Conservation (phyloP, 495 filamentous ascomycete genomes). For the Aspergillus coremiiformis region DNA sequence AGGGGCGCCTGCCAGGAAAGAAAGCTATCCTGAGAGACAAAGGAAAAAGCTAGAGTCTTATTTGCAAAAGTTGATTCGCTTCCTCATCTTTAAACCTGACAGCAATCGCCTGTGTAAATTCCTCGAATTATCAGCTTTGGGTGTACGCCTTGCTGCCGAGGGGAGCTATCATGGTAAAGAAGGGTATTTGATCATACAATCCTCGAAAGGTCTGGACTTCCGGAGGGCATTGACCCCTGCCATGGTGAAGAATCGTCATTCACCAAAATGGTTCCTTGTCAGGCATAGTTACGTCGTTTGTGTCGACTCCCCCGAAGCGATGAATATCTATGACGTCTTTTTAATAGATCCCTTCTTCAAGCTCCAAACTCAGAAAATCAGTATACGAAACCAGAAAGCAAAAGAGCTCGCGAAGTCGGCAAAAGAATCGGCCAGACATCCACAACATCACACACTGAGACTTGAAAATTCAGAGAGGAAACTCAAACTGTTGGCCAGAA, state of each 20-base stretch:
- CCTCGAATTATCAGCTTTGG: constrained; percentile 87
- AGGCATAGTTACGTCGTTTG: constrained; percentile 95
- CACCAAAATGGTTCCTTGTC: constrained; percentile 96
- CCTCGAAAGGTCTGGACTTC: constrained; percentile 85
- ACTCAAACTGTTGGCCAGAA: constrained; percentile 84
- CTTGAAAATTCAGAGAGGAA: constrained; percentile 82
- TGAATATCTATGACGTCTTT: constrained; percentile 99
- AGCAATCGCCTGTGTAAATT: constrained; percentile 96
- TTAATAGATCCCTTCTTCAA: constrained; percentile 80
- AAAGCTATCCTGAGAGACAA: constrained; percentile 61
- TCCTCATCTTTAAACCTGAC: constrained; percentile 91
- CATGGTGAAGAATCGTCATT: constrained; percentile 70
- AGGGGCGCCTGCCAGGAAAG: constrained; percentile 36
- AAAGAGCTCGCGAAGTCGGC: constrained; percentile 57
- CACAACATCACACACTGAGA: constrained; percentile 75
- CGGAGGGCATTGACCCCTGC: constrained; percentile 68
- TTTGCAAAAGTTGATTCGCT: constrained; percentile 87
- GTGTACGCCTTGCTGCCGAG: constrained; percentile 90
- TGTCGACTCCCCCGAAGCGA: constrained; percentile 93
- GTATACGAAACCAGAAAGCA: constrained; percentile 53
- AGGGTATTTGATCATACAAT: constrained; percentile 85
- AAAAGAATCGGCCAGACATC: constrained; percentile 57
- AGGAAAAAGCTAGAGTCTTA: constrained; percentile 84
- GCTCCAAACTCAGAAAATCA: constrained; percentile 60
- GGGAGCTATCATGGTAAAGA: constrained; percentile 98